These are phyloP conservation scores for Rhododendron ovatum DNA, from an alignment of 148 eudicot genomes.

Conservation along the genomic window DNA sequence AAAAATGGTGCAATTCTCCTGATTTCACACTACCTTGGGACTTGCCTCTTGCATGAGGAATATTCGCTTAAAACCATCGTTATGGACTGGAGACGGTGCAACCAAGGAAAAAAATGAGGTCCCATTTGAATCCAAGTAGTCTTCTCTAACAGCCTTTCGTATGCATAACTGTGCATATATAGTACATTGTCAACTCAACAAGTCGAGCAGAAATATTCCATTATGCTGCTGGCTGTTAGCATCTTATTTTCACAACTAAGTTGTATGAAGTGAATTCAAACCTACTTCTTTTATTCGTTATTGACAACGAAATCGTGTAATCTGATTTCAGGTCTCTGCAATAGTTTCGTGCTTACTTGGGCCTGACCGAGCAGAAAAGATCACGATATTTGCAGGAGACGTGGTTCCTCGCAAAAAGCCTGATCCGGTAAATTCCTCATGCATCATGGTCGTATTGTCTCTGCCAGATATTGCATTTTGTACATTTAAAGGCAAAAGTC, in stretches of 20 bases:
- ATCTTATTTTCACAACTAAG: not conserved
- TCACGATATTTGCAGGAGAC: constrained; percentile 91
- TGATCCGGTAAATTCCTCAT: constrained; percentile 62
- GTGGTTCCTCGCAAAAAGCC: constrained; percentile 98
- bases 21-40: not conserved
- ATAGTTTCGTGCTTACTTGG: constrained; percentile 94
- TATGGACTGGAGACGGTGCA: not conserved
- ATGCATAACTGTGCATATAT: not conserved
- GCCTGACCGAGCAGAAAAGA: constrained; percentile 79
- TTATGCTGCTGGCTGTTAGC: not conserved
- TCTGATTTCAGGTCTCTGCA: constrained; percentile 76
- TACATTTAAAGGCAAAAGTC: not conserved
- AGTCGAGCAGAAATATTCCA: not conserved
- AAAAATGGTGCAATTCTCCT: not conserved
- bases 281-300: not conserved
- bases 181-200: not conserved
- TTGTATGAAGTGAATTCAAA: not conserved
- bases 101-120: not conserved
- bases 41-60: not conserved
- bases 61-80: not conserved
- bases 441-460: not conserved
- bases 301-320: not conserved
- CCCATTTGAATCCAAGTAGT: not conserved
- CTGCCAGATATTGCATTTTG: not conserved
- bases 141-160: not conserved